Percentiles rank a stretch among this genome's conserved stretches.
These are phyloP conservation scores for Coemansia sp. DNA, from an alignment of 192 early-diverging fungal species.

Conservation along the genomic window DNA sequence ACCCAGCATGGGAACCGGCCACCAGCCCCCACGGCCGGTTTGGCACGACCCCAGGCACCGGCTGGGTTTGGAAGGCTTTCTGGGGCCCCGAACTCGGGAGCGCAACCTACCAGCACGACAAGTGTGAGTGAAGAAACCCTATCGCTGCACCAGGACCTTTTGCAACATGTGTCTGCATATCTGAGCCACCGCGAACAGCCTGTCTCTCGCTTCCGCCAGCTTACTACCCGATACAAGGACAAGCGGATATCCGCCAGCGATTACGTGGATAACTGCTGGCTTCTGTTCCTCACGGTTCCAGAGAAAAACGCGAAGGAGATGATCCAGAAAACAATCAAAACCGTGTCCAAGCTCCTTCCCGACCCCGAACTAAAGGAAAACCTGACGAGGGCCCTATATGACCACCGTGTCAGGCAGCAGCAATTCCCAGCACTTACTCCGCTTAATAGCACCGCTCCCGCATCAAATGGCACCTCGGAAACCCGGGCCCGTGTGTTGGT, in stretches of 20 bases:
- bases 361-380: conserved; percentile 15
- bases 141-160: conserved; percentile 39
- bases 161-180: conserved; percentile 49
- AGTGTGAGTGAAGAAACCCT: conserved; percentile 20
- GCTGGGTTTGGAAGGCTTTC: conserved; percentile 34
- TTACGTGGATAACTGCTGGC: conserved; percentile 53
- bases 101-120: not conserved
- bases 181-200: conserved; percentile 54
- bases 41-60: conserved; percentile 18
- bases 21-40: not conserved
- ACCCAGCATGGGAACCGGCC: not conserved
- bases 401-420: conserved; percentile 50
- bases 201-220: conserved; percentile 45
- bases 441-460: not conserved
- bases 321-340: conserved; percentile 46
- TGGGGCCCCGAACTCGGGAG: not conserved
- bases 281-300: conserved; percentile 48
- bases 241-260: conserved; percentile 23
- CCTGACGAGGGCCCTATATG: conserved; percentile 28
- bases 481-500: conserved; percentile 30
- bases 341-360: conserved; percentile 33
- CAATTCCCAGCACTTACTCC: conserved; percentile 52
- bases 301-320: conserved; percentile 53
- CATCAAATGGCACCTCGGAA: conserved; percentile 2
- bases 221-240: conserved; percentile 45